Conservation (phyloP, 257 asterid species). For the Jaltomata sinuosa region DNA sequence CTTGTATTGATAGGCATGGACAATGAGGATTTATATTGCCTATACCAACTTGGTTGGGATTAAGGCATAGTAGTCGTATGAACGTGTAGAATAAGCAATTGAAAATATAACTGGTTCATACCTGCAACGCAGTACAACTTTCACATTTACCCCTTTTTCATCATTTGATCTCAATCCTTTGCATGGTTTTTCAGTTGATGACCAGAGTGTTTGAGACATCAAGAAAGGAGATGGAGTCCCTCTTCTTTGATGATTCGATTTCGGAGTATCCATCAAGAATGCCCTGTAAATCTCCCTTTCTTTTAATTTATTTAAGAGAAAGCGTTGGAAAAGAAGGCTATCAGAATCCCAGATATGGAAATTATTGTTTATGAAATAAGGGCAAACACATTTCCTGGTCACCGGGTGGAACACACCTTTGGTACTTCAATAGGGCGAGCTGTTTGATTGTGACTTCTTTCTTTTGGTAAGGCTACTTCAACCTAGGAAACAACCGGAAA, state of each 20-base stretch:
- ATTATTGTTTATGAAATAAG: not conserved
- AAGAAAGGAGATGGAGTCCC: conserved; percentile 3
- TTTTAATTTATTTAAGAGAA: not conserved
- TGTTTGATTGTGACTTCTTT: conserved; percentile 1
- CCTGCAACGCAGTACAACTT: conserved; percentile 51
- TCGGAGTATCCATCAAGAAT: conserved; percentile 6
- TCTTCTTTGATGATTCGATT: conserved; percentile 8
- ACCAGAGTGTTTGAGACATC: conserved; percentile 41
- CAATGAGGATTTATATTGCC: not conserved
- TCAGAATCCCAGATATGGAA: not conserved
- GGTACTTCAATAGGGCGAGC: not conserved
- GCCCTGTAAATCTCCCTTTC: not conserved
- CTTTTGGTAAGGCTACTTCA: not conserved
- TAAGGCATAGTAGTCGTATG: not conserved
- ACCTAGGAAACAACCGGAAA: too few species aligned
- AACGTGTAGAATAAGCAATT: not conserved
- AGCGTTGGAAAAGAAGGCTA: not conserved
- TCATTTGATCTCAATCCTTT: conserved; percentile 18
- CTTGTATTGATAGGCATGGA: not conserved
- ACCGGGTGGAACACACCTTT: not conserved
- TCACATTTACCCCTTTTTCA: conserved; percentile 28
- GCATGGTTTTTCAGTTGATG: conserved; percentile 24
- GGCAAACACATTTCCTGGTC: not conserved
- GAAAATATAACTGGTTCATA: not conserved
- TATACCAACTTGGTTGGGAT: not conserved